Evolutionary conservation across 352 stramenopile species (phyloP), one percentile per base, ranked within the genome.

Genomic region (Phytopythium vexans): DNA sequence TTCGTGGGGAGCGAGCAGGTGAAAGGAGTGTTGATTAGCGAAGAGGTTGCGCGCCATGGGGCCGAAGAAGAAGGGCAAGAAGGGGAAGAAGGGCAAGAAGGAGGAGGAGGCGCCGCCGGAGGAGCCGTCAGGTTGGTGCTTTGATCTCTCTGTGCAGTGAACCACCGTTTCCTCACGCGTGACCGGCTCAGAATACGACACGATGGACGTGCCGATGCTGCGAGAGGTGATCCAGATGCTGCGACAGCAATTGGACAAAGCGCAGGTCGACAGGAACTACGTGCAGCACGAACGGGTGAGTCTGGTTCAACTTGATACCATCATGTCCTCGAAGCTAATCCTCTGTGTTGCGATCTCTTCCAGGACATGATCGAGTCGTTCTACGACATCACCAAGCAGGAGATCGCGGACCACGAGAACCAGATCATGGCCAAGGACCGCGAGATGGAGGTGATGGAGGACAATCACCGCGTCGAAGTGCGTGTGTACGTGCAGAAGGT

Each of bases 361-460:
- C 62, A 95, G 84, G 92, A 98, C 70, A 96, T 94, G 66, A 97
- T 98, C 58, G 89, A 97, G 73, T 96, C 84, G 46, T 97, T 97
- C 56, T 98, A 97, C 62, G 86, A 98, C 54, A 95, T 97, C 58
- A 97, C 86, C n/a, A 92, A 89, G 66, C 74, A 88, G 33, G 94
- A 98, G 56, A 88, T 97, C n/a, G 53, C 82, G 52, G 85, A 97
- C 43, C 71, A 95, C 47, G 88, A 97, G 62, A 88, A 97, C 64
- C 70, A 93, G 41, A 94, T 97, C 54, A 84, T 94, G 64, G 61
- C 79, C 3, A 97, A 97, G 62, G 94, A 98, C 56, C 85, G 90
- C 15, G 93, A 97, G 57, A 98, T 98, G 87, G 91, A 98, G 74
- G 80, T 97, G 49, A 95, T 98, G 84, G 93, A 98, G 66, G 91